Percentiles rank a stretch among this genome's conserved stretches.
phyloP scores from a whole-genome alignment of 306 rosid genomes.

The Luffa acutangula region DNA sequence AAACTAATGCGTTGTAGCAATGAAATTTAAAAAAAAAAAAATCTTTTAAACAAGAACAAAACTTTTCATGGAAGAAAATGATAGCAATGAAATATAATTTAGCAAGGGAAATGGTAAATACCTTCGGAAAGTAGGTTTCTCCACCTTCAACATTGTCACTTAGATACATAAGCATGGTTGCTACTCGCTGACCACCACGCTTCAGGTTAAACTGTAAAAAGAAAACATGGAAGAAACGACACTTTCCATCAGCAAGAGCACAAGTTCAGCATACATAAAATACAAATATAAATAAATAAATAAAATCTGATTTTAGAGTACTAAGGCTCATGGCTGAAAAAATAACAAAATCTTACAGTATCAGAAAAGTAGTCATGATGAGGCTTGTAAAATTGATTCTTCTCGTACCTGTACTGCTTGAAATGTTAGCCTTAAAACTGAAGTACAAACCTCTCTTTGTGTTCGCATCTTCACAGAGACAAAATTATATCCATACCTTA shows the following conservation, averaged over 20 bases:
- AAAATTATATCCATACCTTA: constrained; percentile 58
- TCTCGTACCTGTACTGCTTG: constrained; percentile 96
- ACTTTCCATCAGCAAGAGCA: not conserved
- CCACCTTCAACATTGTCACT: constrained; percentile 93
- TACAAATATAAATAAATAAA: not conserved
- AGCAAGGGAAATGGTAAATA: constrained; percentile 20
- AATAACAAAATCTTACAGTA: constrained; percentile 46
- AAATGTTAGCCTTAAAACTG: constrained; percentile 54
- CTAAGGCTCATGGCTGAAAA: not conserved
- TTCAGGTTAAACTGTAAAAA: constrained; percentile 75
- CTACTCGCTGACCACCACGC: constrained; percentile 98
- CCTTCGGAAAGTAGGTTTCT: constrained; percentile 91
- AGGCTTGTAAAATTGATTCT: constrained; percentile 72
- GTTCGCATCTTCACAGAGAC: constrained; percentile 13
- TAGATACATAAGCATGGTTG: constrained; percentile 87
- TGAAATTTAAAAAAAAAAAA: constrained; percentile 5
- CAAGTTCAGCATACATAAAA: not conserved
- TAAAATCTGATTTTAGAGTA: not conserved
- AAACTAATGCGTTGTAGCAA: constrained; percentile 3
- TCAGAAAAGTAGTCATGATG: constrained; percentile 98
- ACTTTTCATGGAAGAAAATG: too few species aligned
- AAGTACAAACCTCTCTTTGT: constrained; percentile 5
- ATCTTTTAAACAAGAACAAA: too few species aligned
- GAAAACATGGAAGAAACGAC: not conserved
- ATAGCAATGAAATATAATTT: constrained; percentile 17